Base-by-base conservation (phyloP, 768 basidiomycete species). In the Mycena filopes region DNA sequence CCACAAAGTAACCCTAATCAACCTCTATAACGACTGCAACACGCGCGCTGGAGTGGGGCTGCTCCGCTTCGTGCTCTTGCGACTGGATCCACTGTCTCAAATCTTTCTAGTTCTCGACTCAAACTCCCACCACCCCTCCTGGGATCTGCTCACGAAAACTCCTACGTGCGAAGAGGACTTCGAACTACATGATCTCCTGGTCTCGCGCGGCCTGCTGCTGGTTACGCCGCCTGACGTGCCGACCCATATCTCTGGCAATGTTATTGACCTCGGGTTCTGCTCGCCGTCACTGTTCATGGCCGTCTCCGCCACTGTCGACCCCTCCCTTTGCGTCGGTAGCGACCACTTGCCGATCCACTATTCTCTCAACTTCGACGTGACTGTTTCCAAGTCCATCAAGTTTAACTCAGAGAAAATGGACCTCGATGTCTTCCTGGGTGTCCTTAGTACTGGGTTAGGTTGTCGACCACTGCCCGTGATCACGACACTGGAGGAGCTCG, bases 191-290 rank as follows among this genome's bases (percentile, higher is more conserved):
- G 46, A 47, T 21, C 3, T 47, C 23, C 9, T 47, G 15, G 25
- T 47, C 23, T 23, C 46, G 9, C 6, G 11, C 15, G 21, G 46
- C 26, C 46, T 47, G 15, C 4, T 47, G 9, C 46, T 47, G 3
- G 46, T 47, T 6, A 47, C 46, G 9, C 46, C n/a, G 23, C 46
- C 46, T 5, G 46, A 47, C n/a, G 26, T 47, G 26, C 46, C 46
- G 21, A 47, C 46, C 21, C 46, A 47, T 21, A 25, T 16, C 26
- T 47, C 46, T 23, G 46, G 46, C n/a, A 47, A 47, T 16, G 46
- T 47, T 21, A 47, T 47, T 16, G 46, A 47, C 46, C 46, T 47
- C 16, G 46, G 46, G 15, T 47, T 47, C 46, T 47, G 46, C 46
- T 47, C 46, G n/a, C 8, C n/a, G 11, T 47, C 46, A 16, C 46